Evolutionary conservation across 2,329 filamentous ascomycete species (phyloP).

Genomic region (Teratosphaeria viscida): DNA sequence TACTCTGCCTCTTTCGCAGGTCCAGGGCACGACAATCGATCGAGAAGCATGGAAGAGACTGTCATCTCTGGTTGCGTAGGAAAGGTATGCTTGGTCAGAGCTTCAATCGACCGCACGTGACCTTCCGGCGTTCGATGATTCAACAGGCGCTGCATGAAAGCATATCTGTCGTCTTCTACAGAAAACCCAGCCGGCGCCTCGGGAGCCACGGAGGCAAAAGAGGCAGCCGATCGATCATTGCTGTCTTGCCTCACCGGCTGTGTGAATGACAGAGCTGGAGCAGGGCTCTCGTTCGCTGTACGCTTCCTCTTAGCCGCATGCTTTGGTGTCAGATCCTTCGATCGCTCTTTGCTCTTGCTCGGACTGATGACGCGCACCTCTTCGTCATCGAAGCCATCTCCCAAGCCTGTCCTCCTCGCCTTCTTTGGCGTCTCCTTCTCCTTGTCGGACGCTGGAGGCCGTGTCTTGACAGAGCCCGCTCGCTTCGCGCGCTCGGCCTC

Average conservation of each 20-base stretch:
- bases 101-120: slow-evolving; percentile 50
- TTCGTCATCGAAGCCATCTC: slow-evolving; percentile 68
- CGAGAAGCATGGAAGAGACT: slow-evolving; percentile 37
- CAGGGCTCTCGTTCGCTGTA: slow-evolving; percentile 53
- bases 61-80: slow-evolving; percentile 41
- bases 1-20: slow-evolving; percentile 39
- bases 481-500: slow-evolving; percentile 45
- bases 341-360: slow-evolving; percentile 34
- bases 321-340: slow-evolving; percentile 48
- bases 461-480: slow-evolving; percentile 17
- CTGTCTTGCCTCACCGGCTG: slow-evolving; percentile 15
- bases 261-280: slow-evolving; percentile 36
- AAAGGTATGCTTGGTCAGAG: slow-evolving; percentile 53
- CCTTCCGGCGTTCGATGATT: slow-evolving; percentile 48
- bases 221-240: slow-evolving; percentile 8
- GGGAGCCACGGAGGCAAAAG: neutral
- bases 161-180: slow-evolving; percentile 12
- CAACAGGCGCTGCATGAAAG: slow-evolving; percentile 51
- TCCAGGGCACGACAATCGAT: slow-evolving; percentile 50
- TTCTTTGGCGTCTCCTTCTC: slow-evolving; percentile 19
- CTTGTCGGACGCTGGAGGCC: slow-evolving; percentile 3
- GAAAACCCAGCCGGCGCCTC: slow-evolving; percentile 1
- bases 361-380: slow-evolving; percentile 36
- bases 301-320: slow-evolving; percentile 59
- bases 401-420: slow-evolving; percentile 20